Conservation (phyloP, 2,329 filamentous ascomycete species). For the Penicillium hordei region DNA sequence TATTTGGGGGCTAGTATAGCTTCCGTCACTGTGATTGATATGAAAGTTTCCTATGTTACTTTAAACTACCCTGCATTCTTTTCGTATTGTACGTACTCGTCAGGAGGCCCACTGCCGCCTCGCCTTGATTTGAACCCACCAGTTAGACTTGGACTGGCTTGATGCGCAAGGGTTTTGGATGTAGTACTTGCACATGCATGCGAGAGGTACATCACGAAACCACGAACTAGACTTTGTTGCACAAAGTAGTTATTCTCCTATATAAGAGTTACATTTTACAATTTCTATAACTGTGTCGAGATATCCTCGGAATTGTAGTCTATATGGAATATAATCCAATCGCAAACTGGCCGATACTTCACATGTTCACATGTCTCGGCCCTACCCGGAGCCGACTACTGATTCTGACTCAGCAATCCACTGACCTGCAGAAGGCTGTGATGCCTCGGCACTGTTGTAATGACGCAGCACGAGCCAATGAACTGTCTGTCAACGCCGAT, state of each 20-base stretch:
- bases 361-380: conserved; percentile 18
- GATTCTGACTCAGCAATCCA: conserved; percentile 3
- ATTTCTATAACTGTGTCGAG: not conserved
- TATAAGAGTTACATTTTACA: not conserved
- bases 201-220: not conserved
- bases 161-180: not conserved
- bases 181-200: not conserved
- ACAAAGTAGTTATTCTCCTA: not conserved
- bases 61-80: not conserved
- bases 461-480: conserved; percentile 25
- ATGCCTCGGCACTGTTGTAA: conserved; percentile 23
- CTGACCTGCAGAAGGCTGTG: not conserved
- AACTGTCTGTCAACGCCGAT: conserved; percentile 11
- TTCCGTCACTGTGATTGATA: conserved; percentile 21
- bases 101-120: too few species aligned
- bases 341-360: not conserved
- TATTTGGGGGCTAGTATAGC: conserved; percentile 18
- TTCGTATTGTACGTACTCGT: not conserved
- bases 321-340: not conserved
- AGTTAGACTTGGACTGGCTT: not conserved
- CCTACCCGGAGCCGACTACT: not conserved
- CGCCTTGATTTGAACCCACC: not conserved
- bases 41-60: conserved; percentile 20
- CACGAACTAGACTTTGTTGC: not conserved
- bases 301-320: not conserved